Percentiles rank a stretch among this genome's conserved stretches.
Conservation (phyloP, 1,284 basidiomycete genomes). For the Ceratobasidium sp. region DNA sequence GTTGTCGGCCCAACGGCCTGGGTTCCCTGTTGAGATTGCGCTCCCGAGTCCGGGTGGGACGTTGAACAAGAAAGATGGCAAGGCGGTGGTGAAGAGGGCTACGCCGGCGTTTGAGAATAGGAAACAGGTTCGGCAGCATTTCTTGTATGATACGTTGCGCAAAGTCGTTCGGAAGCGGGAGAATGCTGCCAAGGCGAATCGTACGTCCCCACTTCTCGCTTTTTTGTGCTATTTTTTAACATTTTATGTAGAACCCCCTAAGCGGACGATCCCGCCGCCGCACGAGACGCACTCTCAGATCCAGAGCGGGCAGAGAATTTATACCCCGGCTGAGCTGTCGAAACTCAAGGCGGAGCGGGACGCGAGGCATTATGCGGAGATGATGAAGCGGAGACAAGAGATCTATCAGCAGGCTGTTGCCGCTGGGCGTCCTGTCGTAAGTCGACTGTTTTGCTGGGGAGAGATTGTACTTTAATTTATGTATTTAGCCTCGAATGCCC, state of each 20-base stretch:
- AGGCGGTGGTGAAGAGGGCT: constrained; percentile 59
- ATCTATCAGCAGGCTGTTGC: constrained; percentile 41
- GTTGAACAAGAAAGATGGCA: constrained; percentile 53
- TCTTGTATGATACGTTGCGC: constrained; percentile 63
- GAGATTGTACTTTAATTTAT: neutral
- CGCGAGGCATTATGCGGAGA: constrained; percentile 36
- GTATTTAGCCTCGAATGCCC: constrained; percentile 41
- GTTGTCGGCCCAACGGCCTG: constrained; percentile 20
- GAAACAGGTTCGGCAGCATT: constrained; percentile 63
- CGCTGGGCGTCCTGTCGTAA: constrained; percentile 25
- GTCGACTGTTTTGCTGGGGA: neutral
- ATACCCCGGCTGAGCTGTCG: constrained; percentile 59
- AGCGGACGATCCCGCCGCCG: constrained; percentile 55
- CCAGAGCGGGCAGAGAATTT: constrained; percentile 50
- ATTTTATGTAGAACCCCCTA: constrained; percentile 17
- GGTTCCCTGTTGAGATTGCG: constrained; percentile 42
- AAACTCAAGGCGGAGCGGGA: constrained; percentile 49
- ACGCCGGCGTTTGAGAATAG: constrained; percentile 57
- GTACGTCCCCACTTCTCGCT: constrained; percentile 46
- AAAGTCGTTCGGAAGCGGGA: constrained; percentile 62
- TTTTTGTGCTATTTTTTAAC: no score
- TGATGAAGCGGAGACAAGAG: constrained; percentile 46
- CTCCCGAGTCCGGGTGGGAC: constrained; percentile 39
- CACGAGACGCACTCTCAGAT: constrained; percentile 60
- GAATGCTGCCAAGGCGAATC: constrained; percentile 57